phyloP scores from a whole-genome alignment of 2,329 filamentous ascomycete species.

The Clarireedia monteithiana region DNA sequence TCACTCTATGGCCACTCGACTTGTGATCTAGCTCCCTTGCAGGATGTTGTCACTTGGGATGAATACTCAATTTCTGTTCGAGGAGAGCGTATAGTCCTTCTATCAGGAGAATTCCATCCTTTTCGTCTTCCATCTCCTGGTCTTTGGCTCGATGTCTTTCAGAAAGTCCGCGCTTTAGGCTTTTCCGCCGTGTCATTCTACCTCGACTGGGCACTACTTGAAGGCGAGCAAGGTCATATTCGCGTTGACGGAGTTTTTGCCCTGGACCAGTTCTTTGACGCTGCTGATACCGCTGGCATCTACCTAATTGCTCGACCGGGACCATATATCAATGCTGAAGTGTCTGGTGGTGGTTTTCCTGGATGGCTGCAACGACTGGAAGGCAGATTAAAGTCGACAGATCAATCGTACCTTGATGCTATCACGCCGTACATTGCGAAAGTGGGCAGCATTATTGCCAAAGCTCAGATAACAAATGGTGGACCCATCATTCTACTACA shows the following conservation, averaged over 20 bases:
- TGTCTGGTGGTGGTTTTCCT: constrained; percentile 68
- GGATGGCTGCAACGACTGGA: constrained; percentile 69
- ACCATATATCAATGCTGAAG: constrained; percentile 72
- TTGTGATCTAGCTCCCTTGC: no score
- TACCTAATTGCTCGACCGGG: constrained; percentile 57
- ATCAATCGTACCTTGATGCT: constrained; percentile 53
- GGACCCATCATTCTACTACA: constrained; percentile 74
- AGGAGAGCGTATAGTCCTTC: constrained; percentile 56
- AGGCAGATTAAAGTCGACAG: constrained; percentile 54
- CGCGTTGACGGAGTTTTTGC: constrained; percentile 64
- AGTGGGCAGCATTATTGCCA: constrained; percentile 59
- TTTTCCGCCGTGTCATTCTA: constrained; percentile 79
- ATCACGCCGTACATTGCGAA: constrained; percentile 53
- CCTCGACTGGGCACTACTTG: constrained; percentile 68
- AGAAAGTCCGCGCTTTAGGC: constrained; percentile 75
- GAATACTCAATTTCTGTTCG: constrained; percentile 54
- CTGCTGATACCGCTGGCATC: constrained; percentile 63
- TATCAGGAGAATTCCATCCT: constrained; percentile 56
- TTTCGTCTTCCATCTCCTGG: constrained; percentile 52
- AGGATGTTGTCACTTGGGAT: constrained; percentile 47
- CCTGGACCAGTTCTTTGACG: constrained; percentile 68
- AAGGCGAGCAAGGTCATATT: constrained; percentile 65
- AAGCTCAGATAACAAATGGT: constrained; percentile 73
- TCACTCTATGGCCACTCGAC: no score
- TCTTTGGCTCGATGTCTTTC: constrained; percentile 65